Evolutionary conservation across 345 rosid species (phyloP).

Genomic region (Sisymbrium altissimum): DNA sequence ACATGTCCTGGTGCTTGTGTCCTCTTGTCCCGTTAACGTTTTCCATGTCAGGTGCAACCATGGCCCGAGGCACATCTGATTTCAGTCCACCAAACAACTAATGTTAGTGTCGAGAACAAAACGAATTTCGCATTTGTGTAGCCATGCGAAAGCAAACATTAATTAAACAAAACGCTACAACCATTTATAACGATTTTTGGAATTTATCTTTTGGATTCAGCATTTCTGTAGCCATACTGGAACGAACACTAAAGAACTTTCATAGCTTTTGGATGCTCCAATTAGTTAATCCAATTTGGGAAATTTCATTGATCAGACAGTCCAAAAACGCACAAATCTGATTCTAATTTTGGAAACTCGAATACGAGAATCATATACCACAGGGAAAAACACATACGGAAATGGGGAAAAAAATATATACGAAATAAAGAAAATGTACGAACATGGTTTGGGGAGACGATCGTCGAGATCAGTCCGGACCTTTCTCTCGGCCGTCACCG

Average conservation of each 20-base stretch:
- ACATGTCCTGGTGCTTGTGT: slow-evolving; percentile 47
- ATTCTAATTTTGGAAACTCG: background rate
- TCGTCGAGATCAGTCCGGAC: slow-evolving; percentile 52
- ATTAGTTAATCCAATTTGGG: background rate
- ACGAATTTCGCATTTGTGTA: background rate
- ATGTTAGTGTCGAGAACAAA: background rate
- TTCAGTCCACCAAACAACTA: background rate
- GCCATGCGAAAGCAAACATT: too few species aligned
- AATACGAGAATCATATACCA: too few species aligned
- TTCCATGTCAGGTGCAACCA: slow-evolving; percentile 57
- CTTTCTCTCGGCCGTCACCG: slow-evolving; percentile 47
- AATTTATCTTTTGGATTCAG: too few species aligned
- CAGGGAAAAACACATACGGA: background rate
- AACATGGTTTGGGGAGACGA: slow-evolving; percentile 58
- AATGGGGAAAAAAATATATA: background rate
- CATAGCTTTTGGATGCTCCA: too few species aligned
- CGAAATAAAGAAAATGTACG: background rate
- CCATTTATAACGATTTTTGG: background rate
- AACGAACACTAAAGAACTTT: background rate
- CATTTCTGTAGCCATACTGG: background rate
- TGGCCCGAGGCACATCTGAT: slow-evolving; percentile 53
- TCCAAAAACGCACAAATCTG: background rate
- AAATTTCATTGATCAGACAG: background rate
- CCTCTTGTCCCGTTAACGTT: slow-evolving; percentile 55
- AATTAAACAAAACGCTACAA: background rate